These are phyloP conservation scores for Magnusiomyces magnusii DNA, from an alignment of 1,139 yeast genomes.

Conservation along the genomic window DNA sequence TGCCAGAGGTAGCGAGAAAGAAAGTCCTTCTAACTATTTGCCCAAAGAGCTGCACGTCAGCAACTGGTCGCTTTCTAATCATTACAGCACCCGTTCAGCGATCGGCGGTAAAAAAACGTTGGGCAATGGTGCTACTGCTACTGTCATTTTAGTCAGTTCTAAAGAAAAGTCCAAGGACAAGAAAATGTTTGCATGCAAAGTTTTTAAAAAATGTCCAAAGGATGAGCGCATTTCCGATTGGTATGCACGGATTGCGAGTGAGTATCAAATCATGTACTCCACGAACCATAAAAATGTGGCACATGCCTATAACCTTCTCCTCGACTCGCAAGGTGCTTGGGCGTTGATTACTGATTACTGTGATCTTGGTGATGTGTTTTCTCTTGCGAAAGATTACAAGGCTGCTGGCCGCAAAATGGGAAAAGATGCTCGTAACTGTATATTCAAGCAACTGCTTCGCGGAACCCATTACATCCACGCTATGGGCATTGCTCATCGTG, in stretches of 20 bases:
- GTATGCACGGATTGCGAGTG: slow-evolving; percentile 63
- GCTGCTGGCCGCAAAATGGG: slow-evolving; percentile 24
- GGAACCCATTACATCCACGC: slow-evolving; percentile 66
- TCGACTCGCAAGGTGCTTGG: slow-evolving; percentile 33
- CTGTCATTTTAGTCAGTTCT: slow-evolving; percentile 14
- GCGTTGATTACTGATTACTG: slow-evolving; percentile 73
- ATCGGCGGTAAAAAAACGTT: slow-evolving; percentile 10
- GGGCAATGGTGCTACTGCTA: slow-evolving; percentile 17
- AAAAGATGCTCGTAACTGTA: slow-evolving; percentile 46
- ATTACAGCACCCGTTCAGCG: slow-evolving; percentile 14
- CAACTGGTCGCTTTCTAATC: slow-evolving; percentile 18
- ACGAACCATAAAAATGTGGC: slow-evolving; percentile 63
- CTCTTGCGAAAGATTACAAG: slow-evolving; percentile 39
- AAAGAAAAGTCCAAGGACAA: slow-evolving; percentile 11
- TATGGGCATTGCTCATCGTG: slow-evolving; percentile 65
- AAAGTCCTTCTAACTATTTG: slow-evolving; percentile 17
- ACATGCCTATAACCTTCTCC: slow-evolving; percentile 52
- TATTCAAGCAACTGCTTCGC: slow-evolving; percentile 64
- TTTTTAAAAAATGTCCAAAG: slow-evolving; percentile 42
- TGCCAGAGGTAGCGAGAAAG: slow-evolving; percentile 11
- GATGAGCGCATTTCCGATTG: slow-evolving; percentile 50
- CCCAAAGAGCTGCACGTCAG: slow-evolving; percentile 16
- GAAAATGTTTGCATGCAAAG: slow-evolving; percentile 60
- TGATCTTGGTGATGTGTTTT: slow-evolving; percentile 63
- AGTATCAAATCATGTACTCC: slow-evolving; percentile 66